These are phyloP conservation scores for Nothophaeocryptopus gaeumannii DNA, from an alignment of 2,329 filamentous ascomycete genomes.

Conservation along the genomic window DNA sequence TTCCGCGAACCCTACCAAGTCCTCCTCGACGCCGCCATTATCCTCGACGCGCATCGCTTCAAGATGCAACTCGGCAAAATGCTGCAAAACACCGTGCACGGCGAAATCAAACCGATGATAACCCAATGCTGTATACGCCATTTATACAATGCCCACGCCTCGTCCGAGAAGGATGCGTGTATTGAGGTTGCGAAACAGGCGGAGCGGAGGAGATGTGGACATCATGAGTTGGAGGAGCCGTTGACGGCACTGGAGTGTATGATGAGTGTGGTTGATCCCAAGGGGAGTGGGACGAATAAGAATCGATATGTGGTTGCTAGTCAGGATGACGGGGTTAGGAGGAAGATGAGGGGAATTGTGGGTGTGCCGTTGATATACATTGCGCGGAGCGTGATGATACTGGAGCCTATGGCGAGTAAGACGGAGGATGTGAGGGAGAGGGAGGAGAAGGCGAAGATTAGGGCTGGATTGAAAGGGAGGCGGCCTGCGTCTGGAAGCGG, in stretches of 20 bases:
- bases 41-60: slow-evolving; percentile 75
- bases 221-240: slow-evolving; percentile 71
- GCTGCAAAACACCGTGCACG: slow-evolving; percentile 79
- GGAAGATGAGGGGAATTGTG: slow-evolving; percentile 62
- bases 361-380: slow-evolving; percentile 78
- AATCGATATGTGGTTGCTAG: slow-evolving; percentile 75
- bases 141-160: slow-evolving; percentile 56
- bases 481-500: slow-evolving; percentile 19
- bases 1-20: slow-evolving; percentile 87
- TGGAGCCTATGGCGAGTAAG: slow-evolving; percentile 71
- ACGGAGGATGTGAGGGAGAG: slow-evolving; percentile 62
- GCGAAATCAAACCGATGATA: slow-evolving; percentile 80
- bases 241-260: slow-evolving; percentile 69
- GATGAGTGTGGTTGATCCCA: slow-evolving; percentile 73
- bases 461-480: slow-evolving; percentile 57
- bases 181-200: slow-evolving; percentile 73
- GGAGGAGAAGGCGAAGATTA: slow-evolving; percentile 73
- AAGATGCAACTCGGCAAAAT: slow-evolving; percentile 84
- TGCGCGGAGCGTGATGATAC: slow-evolving; percentile 72
- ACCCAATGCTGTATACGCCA: slow-evolving; percentile 79
- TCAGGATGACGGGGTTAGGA: slow-evolving; percentile 64
- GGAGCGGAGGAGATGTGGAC: slow-evolving; percentile 74
- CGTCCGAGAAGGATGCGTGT: slow-evolving; percentile 49
- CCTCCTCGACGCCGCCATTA: slow-evolving; percentile 80
- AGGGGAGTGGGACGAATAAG: slow-evolving; percentile 68